These are phyloP conservation scores for Ophiostoma tasmaniense DNA, from an alignment of 2,329 filamentous ascomycete species.

Conservation along the genomic window DNA sequence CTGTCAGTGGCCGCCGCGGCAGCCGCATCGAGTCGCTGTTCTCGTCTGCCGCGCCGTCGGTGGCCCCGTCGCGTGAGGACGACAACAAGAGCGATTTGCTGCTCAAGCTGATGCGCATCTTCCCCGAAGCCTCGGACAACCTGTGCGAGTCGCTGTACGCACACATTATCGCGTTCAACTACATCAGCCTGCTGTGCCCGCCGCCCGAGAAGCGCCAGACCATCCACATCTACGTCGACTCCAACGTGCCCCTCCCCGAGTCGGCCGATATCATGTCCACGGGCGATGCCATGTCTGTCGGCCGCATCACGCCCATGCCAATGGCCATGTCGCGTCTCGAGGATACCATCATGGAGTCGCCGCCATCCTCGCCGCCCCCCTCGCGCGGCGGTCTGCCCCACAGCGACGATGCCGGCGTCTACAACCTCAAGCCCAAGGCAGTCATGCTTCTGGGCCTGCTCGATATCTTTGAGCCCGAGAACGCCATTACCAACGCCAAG, in stretches of 20 bases:
- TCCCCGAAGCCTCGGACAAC: conserved; percentile 44
- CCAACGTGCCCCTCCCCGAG: conserved; percentile 12
- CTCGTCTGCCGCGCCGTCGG: background rate
- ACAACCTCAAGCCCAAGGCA: conserved; percentile 18
- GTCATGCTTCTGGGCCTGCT: conserved; percentile 20
- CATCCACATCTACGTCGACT: conserved; percentile 17
- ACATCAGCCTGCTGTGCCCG: conserved; percentile 35
- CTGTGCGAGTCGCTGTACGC: conserved; percentile 52
- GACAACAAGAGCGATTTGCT: conserved; percentile 15
- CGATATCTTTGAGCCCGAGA: conserved; percentile 11
- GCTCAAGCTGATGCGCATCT: conserved; percentile 45
- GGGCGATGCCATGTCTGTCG: background rate
- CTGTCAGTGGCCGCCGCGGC: background rate
- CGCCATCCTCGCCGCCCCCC: conserved; percentile 13
- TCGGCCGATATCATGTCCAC: background rate
- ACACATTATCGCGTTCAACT: conserved; percentile 52
- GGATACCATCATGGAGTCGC: background rate
- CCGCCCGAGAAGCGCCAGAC: conserved; percentile 14
- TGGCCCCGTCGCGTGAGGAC: background rate
- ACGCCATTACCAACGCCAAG: too few species aligned
- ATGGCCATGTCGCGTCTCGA: conserved; percentile 8
- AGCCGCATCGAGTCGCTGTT: conserved; percentile 1
- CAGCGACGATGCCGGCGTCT: conserved; percentile 16
- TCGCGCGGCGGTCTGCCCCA: conserved; percentile 2
- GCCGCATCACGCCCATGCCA: conserved; percentile 1